phyloP scores from a whole-genome alignment of 225 moss, liverwort and hornwort species.

The Anthoceros angustus region DNA sequence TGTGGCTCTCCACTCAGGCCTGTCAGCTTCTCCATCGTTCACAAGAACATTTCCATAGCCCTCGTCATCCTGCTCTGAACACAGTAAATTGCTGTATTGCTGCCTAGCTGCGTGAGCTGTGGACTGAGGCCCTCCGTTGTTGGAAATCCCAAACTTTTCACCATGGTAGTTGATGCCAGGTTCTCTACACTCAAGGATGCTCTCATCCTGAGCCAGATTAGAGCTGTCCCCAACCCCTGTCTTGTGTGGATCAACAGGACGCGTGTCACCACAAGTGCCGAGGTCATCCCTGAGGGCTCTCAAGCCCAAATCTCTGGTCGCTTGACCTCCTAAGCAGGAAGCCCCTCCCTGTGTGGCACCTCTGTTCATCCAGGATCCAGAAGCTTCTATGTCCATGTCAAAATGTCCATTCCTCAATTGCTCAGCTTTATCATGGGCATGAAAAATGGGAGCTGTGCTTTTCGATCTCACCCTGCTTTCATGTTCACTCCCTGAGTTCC shows the following conservation, averaged over 20 bases:
- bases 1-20: not conserved
- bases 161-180: not conserved
- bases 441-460: too few species aligned
- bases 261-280: too few species aligned
- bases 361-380: not conserved
- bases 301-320: too few species aligned
- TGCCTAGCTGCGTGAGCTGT: not conserved
- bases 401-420: not conserved
- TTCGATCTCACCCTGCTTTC: too few species aligned
- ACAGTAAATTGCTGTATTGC: not conserved
- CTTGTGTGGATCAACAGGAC: not conserved
- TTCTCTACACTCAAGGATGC: conserved; percentile 1
- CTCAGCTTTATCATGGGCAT: not conserved
- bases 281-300: too few species aligned
- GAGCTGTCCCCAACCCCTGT: not conserved
- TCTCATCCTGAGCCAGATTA: not conserved
- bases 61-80: not conserved
- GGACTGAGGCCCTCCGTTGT: not conserved
- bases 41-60: not conserved
- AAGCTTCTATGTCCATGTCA: not conserved
- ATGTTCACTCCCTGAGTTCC: too few species aligned
- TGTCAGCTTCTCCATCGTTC: not conserved
- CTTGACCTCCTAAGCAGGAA: not conserved
- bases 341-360: not conserved
- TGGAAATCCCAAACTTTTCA: not conserved